Base-by-base conservation (phyloP, 306 rosid species). In the Potentilla sterilis region DNA sequence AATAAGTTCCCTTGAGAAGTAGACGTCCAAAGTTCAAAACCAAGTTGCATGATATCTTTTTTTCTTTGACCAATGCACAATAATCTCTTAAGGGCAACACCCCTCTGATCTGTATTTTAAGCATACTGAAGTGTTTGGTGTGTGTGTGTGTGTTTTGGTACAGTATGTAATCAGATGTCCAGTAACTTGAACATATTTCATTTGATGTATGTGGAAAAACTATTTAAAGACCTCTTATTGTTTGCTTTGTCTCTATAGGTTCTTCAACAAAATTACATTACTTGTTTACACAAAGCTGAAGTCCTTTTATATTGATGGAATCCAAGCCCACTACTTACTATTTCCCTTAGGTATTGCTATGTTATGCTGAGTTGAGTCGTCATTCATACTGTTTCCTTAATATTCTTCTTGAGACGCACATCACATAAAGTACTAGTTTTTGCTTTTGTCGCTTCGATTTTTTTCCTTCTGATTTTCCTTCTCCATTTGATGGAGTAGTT, bases 261-360 rank as follows among this genome's bases (percentile, higher is more conserved):
- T 70, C 74, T 47, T 48, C 75, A 37, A 71, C 48, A 32, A 48
- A 69, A 47, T 16, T 52, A 51, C 47, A 37, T 55, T 72, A 72
- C 66, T 55, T 47, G 32, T 65, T 35, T 72, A 55, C 67, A 55
- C 52, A 72, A 54, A 73, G 68, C 55, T 73, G 68, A 57, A 22
- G 55, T 42, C 67, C 43, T 24, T 41, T 73, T 7, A 41, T 58
- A 73, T 19, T 58, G 54, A 41, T 24, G 77, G 43, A 73, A 41
- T n/a, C 14, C 9, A 42, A 15, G 77, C 47, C 24, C 69, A 35
- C 19, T 64, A 13, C 76, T 55, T 24, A 72, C 40, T 12, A 7
- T 72, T 52, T 4, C 76, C 67, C 38, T 8, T 21, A 55, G 35
- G 37, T 52, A 37, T 71, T 71, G 38, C 49, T 57, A 40, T 37